Evolutionary conservation across 352 stramenopile genomes (phyloP).

Genomic region (Phytophthora pini): DNA sequence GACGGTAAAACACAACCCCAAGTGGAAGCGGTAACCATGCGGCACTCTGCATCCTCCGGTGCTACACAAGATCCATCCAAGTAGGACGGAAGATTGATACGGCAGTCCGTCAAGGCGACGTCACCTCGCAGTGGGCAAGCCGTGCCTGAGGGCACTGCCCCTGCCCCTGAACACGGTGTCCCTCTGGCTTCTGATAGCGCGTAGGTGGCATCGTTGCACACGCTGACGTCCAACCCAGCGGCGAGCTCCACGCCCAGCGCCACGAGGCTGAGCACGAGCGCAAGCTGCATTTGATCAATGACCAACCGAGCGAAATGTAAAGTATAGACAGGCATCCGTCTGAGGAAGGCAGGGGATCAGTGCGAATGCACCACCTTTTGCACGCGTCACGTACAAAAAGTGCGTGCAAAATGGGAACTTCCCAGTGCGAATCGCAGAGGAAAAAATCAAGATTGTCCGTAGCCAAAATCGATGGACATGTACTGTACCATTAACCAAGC

Average conservation of each 20-base stretch:
- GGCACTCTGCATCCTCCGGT: slow-evolving; percentile 51
- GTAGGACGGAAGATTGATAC: slow-evolving; percentile 49
- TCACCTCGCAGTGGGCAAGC: slow-evolving; percentile 61
- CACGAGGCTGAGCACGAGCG: slow-evolving; percentile 15
- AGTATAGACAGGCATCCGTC: no score
- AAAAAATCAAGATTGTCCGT: no score
- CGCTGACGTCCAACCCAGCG: slow-evolving; percentile 39
- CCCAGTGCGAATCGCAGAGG: no score
- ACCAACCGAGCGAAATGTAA: no score
- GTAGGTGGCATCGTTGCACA: slow-evolving; percentile 58
- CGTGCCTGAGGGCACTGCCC: slow-evolving; percentile 35
- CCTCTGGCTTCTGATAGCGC: slow-evolving; percentile 27
- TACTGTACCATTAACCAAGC: no score
- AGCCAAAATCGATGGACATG: no score
- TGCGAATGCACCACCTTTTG: no score
- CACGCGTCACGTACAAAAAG: no score
- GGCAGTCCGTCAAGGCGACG: slow-evolving; percentile 44
- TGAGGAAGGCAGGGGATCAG: no score
- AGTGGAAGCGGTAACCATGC: slow-evolving; percentile 37
- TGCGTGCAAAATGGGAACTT: no score
- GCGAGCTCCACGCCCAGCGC: slow-evolving; percentile 1
- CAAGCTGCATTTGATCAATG: slow-evolving; percentile 11
- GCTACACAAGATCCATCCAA: slow-evolving; percentile 40
- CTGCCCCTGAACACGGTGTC: slow-evolving; percentile 21
- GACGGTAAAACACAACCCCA: slow-evolving; percentile 54